These are phyloP conservation scores for Agapanthus africanus DNA, from an alignment of 106 monocot genomes.

Conservation along the genomic window DNA sequence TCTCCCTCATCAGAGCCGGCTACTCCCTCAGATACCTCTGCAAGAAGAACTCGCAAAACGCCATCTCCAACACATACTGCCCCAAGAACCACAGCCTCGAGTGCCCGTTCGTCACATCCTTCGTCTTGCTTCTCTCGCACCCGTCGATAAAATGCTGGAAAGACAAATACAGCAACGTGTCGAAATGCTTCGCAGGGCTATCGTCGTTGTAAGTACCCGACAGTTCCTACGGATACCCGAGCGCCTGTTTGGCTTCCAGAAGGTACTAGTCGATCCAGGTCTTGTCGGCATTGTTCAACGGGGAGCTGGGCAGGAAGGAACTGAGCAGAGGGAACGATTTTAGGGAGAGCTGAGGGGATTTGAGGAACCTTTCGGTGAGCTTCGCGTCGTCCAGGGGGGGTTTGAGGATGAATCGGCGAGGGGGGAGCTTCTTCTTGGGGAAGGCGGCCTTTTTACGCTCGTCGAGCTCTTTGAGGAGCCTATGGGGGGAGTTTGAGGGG, in stretches of 20 bases:
- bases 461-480: slow-evolving; percentile 76
- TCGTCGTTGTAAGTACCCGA: slow-evolving; percentile 48
- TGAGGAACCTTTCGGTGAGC: slow-evolving; percentile 63
- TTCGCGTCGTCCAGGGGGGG: slow-evolving; percentile 85
- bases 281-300: slow-evolving; percentile 56
- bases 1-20: slow-evolving; percentile 82
- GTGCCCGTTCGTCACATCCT: slow-evolving; percentile 82
- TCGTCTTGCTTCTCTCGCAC: slow-evolving; percentile 63
- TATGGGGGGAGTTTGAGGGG: slow-evolving; percentile 67
- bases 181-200: slow-evolving; percentile 80
- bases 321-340: slow-evolving; percentile 77
- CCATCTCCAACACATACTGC: slow-evolving; percentile 81
- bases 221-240: slow-evolving; percentile 77
- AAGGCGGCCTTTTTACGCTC: slow-evolving; percentile 69
- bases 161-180: slow-evolving; percentile 70
- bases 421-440: slow-evolving; percentile 70
- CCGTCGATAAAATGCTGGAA: slow-evolving; percentile 54
- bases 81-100: slow-evolving; percentile 86
- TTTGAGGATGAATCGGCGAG: slow-evolving; percentile 80
- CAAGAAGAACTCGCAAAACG: slow-evolving; percentile 72
- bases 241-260: slow-evolving; percentile 92
- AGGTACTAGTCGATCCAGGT: slow-evolving; percentile 94
- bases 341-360: slow-evolving; percentile 82
- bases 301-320: slow-evolving; percentile 76
- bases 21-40: slow-evolving; percentile 89